phyloP scores from a whole-genome alignment of 73 alveolate genomes.

The Symbiodinium pilosum region DNA sequence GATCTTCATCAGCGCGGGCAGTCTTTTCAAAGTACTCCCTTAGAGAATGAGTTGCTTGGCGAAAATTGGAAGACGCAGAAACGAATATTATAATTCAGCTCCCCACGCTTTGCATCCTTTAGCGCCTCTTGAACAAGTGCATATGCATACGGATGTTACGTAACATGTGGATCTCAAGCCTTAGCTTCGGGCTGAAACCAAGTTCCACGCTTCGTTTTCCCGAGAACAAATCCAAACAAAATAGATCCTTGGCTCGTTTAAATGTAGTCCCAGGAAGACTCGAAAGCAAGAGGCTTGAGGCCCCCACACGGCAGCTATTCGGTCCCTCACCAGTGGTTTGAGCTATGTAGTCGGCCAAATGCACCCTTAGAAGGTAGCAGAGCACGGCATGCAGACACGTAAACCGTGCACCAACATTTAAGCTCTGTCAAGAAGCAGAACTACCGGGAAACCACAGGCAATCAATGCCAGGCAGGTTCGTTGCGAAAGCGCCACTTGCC shows the following conservation, averaged over 20 bases:
- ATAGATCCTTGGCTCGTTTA: not conserved
- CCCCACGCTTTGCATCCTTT: not conserved
- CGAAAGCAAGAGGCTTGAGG: not conserved
- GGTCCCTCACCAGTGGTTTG: not conserved
- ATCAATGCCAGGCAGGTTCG: not conserved
- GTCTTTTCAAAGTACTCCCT: not conserved
- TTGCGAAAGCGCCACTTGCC: not conserved
- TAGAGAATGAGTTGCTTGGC: not conserved
- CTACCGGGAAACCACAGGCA: not conserved
- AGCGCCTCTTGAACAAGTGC: not conserved
- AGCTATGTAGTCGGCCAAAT: not conserved
- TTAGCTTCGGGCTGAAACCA: not conserved
- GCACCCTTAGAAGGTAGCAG: not conserved
- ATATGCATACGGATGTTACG: not conserved
- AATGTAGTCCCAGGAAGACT: too few relatives aligned
- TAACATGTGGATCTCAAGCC: not conserved
- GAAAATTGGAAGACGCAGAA: not conserved
- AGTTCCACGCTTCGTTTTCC: not conserved
- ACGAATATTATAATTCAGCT: too few relatives aligned
- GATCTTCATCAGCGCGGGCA: not conserved
- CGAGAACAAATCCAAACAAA: not conserved
- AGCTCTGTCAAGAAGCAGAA: not conserved
- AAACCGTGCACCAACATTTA: not conserved
- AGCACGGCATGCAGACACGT: too few relatives aligned
- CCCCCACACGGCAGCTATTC: not conserved